Base-by-base conservation (phyloP, 805 yeast species). In the Wickerhamomyces queroliae region DNA sequence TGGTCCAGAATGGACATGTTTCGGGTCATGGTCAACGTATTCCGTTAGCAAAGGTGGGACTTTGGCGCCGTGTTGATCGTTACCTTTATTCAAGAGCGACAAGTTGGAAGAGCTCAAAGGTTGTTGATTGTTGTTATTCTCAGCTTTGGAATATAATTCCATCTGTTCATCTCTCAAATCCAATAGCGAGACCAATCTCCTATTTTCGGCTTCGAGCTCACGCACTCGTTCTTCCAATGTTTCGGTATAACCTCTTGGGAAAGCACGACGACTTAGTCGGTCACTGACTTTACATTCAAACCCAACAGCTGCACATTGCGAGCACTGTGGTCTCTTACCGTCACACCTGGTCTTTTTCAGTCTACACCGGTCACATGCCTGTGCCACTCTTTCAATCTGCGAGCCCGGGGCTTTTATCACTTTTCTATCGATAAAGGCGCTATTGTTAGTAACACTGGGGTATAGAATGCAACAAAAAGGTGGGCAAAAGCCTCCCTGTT, bases 211-310 rank as follows among this genome's bases (percentile, higher is more conserved):
- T 58, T 88, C 95, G 18, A 90, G 67, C 54, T 83, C 93, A 36
- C 96, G 68, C n/a, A 89, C 80, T 37, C 95, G 67, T 53, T 87
- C 95, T 56, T 89, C 97, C 39, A 89, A 60, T 2, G 89, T 80
- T 61, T 89, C 96, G 0, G 96, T 89, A 53, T 89, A 89, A 0
- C 96, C 96, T 56, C 95, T 72, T 0, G 96, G 96, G 53, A 82
- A 89, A 0, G 95, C 91, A 46, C 90, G 69, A 42, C 96, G 71
- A 1, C 90, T 76, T n/a, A 89, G 67, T 49, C 83, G 82, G 56
- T 89, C 96, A 15, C 90, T 80, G n/a, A 87, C 83, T 41, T 82
- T 82, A 60, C 97, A 89, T 46, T 86, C 91, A 42, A 89, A 73
- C 3, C 96, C 96, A 4, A 86, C 93, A 7, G 79, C 72, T 11